Evolutionary conservation across 2,329 filamentous ascomycete genomes (phyloP), one percentile per base, ranked within the genome.

Genomic region (Dichotomopilus funicola): DNA sequence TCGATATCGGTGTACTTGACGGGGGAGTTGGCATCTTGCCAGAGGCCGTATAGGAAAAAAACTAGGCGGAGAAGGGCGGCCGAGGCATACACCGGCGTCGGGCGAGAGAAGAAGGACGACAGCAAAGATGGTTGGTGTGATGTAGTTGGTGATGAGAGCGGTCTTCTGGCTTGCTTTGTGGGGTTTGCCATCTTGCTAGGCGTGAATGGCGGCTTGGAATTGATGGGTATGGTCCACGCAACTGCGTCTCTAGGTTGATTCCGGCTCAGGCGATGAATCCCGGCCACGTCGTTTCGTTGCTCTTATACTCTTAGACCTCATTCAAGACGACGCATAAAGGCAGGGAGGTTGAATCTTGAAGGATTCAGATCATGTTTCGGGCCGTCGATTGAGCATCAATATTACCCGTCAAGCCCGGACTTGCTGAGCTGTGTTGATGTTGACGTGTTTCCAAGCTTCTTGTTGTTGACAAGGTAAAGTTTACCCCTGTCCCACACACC

Each of bases 1-100:
- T 99, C 94, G 65, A 99, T 96, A 73, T 99, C 94, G 51, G 94
- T 99, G 76, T 97, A 99, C 74, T 97, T 97, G 67, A 99, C 75
- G 11, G 92, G 86, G 6, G 91, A 95, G 73, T 91, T 80, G 58
- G 89, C 86, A 73, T 99, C 94, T 75, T 99, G 94, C 78, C 89
- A 91, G 58, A 90, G 81, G 56, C 94, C 92, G 70, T 97, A 97
- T 65, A 95, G 69, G 49, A 97, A 81, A 60, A 99, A 84, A 36
- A 75, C 70, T 5, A 82, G 68, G 58, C 94, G 89, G 31, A 99
- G 80, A 48, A 85, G 65, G 53, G 85, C 74, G 50, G 82, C 77
- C 10, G 80, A 70, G 52, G 73, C 60, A 69, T 86, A 83, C 64
- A 87, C 78, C 7, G 78, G 75, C 6, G 68, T 38, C 1, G 75